phyloP scores from a whole-genome alignment of 768 basidiomycete genomes.

The Multifurca ochricompacta region DNA sequence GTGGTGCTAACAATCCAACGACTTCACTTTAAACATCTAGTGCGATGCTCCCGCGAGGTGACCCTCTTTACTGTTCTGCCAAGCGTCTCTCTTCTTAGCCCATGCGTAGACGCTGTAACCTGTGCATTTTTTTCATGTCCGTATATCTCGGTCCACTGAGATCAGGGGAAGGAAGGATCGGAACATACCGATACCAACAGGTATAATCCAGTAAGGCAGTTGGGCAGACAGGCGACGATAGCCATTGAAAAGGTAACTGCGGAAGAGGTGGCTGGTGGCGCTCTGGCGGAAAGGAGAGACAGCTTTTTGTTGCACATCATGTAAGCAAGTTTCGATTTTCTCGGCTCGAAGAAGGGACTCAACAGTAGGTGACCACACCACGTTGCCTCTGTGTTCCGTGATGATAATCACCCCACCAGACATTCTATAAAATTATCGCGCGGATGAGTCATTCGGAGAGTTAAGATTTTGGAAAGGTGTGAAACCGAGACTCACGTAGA shows the following conservation, averaged over 20 bases:
- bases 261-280: constrained; percentile 58
- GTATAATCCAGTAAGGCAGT: constrained; percentile 66
- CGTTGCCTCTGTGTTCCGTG: constrained; percentile 52
- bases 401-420: constrained; percentile 82
- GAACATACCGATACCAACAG: constrained; percentile 62
- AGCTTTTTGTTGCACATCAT: constrained; percentile 43
- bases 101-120: constrained; percentile 74
- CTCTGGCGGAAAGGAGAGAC: constrained; percentile 72
- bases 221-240: constrained; percentile 64
- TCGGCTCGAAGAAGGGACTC: not conserved
- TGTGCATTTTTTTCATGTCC: constrained; percentile 26
- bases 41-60: constrained; percentile 40
- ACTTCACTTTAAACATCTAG: constrained; percentile 3
- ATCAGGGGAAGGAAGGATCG: not conserved
- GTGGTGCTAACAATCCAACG: not conserved
- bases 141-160: not conserved
- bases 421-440: constrained; percentile 39
- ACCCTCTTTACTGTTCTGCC: constrained; percentile 68
- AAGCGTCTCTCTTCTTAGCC: constrained; percentile 56
- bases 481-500: constrained; percentile 51
- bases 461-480: not conserved
- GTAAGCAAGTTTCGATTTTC: not conserved
- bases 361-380: constrained; percentile 67
- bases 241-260: constrained; percentile 76
- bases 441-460: not conserved